Percentiles rank a stretch among this genome's conserved stretches.
Conservation (phyloP, 352 stramenopile genomes). For the Globisporangium yorkense region DNA sequence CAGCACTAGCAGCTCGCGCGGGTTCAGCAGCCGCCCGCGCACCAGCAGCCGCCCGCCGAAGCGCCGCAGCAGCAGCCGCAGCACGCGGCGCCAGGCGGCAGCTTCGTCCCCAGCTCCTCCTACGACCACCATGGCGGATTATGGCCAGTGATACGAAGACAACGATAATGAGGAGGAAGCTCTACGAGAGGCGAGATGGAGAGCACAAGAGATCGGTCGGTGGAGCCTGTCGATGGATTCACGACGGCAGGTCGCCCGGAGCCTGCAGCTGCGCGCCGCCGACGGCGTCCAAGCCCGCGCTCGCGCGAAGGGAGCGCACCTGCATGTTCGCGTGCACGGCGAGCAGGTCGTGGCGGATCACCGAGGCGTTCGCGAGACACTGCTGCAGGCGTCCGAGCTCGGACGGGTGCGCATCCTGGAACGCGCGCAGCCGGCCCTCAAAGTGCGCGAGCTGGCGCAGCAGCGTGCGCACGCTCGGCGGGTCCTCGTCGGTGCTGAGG, state of each 20-base stretch:
- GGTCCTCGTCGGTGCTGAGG: neutral
- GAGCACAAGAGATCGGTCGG: no score
- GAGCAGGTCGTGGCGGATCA: constrained; percentile 14
- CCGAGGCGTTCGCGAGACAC: constrained; percentile 10
- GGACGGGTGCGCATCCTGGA: constrained; percentile 5
- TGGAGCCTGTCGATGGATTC: no score
- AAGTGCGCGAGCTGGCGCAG: constrained; percentile 7
- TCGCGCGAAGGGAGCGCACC: constrained; percentile 12
- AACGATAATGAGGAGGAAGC: no score
- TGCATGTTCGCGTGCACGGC: constrained; percentile 13
- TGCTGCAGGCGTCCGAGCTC: constrained; percentile 10
- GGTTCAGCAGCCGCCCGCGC: constrained; percentile 38
- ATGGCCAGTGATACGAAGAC: no score
- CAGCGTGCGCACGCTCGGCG: neutral
- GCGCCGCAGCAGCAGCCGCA: constrained; percentile 24
- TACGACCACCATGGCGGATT: no score
- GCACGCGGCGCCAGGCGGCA: constrained; percentile 5
- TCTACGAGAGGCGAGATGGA: no score
- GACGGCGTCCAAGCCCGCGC: neutral
- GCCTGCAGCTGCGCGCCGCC: neutral
- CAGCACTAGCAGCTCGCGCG: constrained; percentile 31
- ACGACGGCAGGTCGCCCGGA: neutral
- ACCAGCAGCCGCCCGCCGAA: constrained; percentile 21
- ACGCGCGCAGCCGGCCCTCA: constrained; percentile 5
- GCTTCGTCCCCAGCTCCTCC: neutral